These are phyloP conservation scores for Cryptococcus jaspeensis DNA, from an alignment of 1,284 basidiomycete genomes.

Conservation along the genomic window DNA sequence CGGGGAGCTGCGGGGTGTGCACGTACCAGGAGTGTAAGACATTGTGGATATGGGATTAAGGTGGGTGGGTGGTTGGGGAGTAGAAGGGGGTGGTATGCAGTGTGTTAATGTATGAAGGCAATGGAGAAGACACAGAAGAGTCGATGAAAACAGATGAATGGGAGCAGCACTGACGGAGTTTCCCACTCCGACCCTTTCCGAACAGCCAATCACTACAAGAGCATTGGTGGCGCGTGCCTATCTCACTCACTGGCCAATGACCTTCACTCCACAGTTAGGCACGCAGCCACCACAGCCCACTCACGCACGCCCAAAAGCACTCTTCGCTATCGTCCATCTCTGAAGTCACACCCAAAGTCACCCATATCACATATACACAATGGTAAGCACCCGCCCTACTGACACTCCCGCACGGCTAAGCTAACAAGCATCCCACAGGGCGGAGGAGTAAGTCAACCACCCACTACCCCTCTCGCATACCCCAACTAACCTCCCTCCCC, in stretches of 20 bases:
- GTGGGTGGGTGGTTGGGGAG: background rate
- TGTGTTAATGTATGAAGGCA: background rate
- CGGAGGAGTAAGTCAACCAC: conserved; percentile 26
- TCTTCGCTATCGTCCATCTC: no score
- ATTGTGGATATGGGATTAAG: background rate
- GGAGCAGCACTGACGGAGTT: conserved; percentile 1
- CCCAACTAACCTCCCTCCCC: conserved; percentile 7
- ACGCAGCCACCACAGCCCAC: no score
- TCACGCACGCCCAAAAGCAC: no score
- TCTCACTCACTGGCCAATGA: no score
- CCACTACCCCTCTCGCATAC: background rate
- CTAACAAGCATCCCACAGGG: conserved; percentile 19
- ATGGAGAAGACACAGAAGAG: background rate
- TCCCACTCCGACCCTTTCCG: conserved; percentile 16
- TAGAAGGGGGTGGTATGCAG: conserved; percentile 6
- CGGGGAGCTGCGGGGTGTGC: no score
- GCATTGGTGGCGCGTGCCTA: conserved; percentile 5
- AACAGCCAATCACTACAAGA: conserved; percentile 11
- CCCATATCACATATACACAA: conserved; percentile 3
- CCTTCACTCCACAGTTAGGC: no score
- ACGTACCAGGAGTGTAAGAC: conserved; percentile 26
- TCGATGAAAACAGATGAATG: conserved; percentile 4
- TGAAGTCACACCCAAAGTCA: background rate
- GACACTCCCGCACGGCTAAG: background rate
- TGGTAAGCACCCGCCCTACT: conserved; percentile 2